Evolutionary conservation across 179 eudicot genomes (phyloP).

Genomic region (Corrigiola litoralis): DNA sequence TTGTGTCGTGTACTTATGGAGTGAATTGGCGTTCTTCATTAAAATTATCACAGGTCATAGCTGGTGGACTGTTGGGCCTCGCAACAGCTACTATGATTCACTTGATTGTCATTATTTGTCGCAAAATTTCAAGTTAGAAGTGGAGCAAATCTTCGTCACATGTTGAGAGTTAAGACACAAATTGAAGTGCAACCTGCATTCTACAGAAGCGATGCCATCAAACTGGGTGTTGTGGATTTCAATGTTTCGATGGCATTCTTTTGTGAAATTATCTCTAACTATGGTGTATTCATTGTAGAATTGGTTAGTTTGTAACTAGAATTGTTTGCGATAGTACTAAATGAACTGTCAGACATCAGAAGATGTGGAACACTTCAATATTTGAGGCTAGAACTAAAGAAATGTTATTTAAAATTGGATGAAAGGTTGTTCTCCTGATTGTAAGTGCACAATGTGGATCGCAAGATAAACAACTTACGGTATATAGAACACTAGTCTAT

Average conservation of each 20-base stretch:
- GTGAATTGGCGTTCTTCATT: not conserved
- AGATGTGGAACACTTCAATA: no score
- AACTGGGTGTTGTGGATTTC: not conserved
- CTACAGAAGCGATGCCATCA: not conserved
- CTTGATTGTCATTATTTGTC: constrained; percentile 30
- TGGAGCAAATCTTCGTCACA: not conserved
- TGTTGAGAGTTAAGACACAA: constrained; percentile 2
- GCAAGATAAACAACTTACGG: no score
- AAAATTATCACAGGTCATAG: constrained; percentile 53
- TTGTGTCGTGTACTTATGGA: not conserved
- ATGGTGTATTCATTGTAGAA: not conserved
- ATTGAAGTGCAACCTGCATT: not conserved
- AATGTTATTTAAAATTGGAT: no score
- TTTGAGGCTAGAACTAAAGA: no score
- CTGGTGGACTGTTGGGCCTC: constrained; percentile 72
- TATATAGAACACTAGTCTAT: no score
- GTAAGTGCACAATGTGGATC: no score
- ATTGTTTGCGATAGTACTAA: no score
- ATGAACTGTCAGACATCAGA: no score
- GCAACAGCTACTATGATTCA: constrained; percentile 49
- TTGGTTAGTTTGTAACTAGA: no score
- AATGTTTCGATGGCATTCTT: not conserved
- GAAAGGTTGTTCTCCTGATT: no score
- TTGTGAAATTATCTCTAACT: constrained; percentile 8
- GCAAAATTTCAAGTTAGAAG: constrained; percentile 12